phyloP scores from a whole-genome alignment of 1,139 yeast species.

The Pichia sp. region DNA sequence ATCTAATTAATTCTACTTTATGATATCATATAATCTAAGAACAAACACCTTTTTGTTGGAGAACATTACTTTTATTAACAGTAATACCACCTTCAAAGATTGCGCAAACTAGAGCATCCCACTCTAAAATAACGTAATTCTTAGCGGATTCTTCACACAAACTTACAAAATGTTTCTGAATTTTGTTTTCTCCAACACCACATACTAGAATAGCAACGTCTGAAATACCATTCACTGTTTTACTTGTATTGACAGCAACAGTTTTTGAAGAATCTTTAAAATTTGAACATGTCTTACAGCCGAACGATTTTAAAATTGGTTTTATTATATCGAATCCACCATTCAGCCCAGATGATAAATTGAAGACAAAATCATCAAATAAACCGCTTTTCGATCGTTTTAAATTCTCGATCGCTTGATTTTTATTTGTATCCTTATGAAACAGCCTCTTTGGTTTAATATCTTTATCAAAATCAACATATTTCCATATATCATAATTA shows the following conservation, averaged over 20 bases:
- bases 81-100: constrained; percentile 37
- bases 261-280: constrained; percentile 22
- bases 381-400: constrained; percentile 30
- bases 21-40: background rate
- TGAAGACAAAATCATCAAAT: constrained; percentile 44
- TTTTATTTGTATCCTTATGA: constrained; percentile 26
- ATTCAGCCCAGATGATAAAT: constrained; percentile 55
- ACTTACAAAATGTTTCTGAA: constrained; percentile 37
- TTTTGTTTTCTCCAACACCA: constrained; percentile 36
- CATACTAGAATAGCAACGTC: constrained; percentile 21
- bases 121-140: constrained; percentile 39
- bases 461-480: constrained; percentile 29
- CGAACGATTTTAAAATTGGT: constrained; percentile 62
- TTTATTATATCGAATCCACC: constrained; percentile 62
- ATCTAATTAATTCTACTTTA: too few species aligned
- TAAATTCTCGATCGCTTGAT: constrained; percentile 27
- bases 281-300: constrained; percentile 36
- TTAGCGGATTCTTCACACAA: constrained; percentile 26
- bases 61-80: background rate
- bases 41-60: constrained; percentile 3
- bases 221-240: constrained; percentile 1
- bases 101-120: constrained; percentile 65
- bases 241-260: constrained; percentile 6
- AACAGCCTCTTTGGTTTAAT: constrained; percentile 22
- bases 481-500: constrained; percentile 26